Evolutionary conservation across 192 early-diverging fungal genomes (phyloP), one percentile per base, ranked within the genome.

Genomic region (Gaertneriomyces sp.): DNA sequence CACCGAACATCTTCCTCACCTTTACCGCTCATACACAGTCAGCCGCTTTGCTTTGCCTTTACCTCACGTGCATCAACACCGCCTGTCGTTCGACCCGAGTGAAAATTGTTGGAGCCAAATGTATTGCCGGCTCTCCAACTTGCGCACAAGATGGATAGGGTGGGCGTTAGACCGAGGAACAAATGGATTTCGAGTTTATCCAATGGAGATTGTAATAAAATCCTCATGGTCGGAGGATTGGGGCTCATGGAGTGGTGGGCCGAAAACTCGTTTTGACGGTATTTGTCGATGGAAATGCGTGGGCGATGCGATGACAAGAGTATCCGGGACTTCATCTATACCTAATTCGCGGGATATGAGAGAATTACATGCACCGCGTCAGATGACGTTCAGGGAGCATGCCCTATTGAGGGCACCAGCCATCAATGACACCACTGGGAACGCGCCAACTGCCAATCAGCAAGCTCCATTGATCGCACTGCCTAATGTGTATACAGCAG

Each of bases 61-160:
- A 12, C 42, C 45, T 0, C 57, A 60, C 25, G 57, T 58, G 44
- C 33, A 19, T 8, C 57, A 68, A 7, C 39, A 56, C 54, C 66
- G 20, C 57, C 9, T 51, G 17, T 39, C n/a, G 66, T 6, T 20
- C 59, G 45, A 12, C 20, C n/a, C 47, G 41, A 16, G 66, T 60
- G 40, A 45, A 45, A 10, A 45, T 50, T 16, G 16, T 12, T 68
- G 66, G 66, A 16, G 25, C 41, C 57, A 68, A 45, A 68, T 68
- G 66, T 68, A 60, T 43, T 68, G 66, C 57, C 55, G 66, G 42
- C 66, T 68, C 45, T 60, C 55, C 11, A 58, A 60, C 7, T 49
- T 14, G 6, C 7, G 53, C 7, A 68, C 66, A 6, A 55, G 66
- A 51, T 68, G 66, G 66, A 50, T 68, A 0, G 66, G 66, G 3